Evolutionary conservation across 208 protist species (phyloP).

Genomic region (Vickermania ingenoplastis): DNA sequence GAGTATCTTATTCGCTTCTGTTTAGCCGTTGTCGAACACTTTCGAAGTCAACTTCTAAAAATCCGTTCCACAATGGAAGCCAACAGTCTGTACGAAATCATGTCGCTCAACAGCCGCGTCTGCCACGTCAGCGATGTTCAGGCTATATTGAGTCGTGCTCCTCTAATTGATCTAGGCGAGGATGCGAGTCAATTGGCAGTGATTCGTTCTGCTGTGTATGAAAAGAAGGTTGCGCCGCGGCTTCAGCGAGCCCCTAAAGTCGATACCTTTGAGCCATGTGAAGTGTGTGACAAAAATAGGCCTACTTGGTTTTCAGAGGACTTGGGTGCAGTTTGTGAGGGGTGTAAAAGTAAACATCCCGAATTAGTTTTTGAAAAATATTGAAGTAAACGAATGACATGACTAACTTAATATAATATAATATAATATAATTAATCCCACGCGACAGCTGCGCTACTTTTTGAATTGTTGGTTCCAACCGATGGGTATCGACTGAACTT

Average conservation of each 20-base stretch:
- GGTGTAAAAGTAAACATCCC: conserved; percentile 44
- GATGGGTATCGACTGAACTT: no score
- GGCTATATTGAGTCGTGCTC: conserved; percentile 54
- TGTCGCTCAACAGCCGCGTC: conserved; percentile 66
- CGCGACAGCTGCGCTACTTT: background rate
- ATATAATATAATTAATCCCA: background rate
- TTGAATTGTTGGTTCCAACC: no score
- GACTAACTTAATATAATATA: background rate
- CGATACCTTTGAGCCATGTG: conserved; percentile 78
- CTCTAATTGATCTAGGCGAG: conserved; percentile 54
- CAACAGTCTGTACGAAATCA: conserved; percentile 79
- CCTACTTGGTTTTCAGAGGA: conserved; percentile 73
- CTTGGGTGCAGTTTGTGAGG: conserved; percentile 55
- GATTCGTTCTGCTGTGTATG: conserved; percentile 59
- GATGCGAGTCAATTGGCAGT: conserved; percentile 40
- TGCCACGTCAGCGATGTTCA: conserved; percentile 40
- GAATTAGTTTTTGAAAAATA: conserved; percentile 40
- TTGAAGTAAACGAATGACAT: conserved; percentile 11
- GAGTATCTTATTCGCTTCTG: conserved; percentile 79
- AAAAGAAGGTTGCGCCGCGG: conserved; percentile 61
- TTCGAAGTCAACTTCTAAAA: conserved; percentile 49
- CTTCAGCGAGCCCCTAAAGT: conserved; percentile 66
- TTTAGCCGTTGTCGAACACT: conserved; percentile 79
- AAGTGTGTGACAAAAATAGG: conserved; percentile 49
- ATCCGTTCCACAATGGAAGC: conserved; percentile 40